These are phyloP conservation scores for Aspergillus persii DNA, from an alignment of 2,329 filamentous ascomycete species.

Conservation along the genomic window DNA sequence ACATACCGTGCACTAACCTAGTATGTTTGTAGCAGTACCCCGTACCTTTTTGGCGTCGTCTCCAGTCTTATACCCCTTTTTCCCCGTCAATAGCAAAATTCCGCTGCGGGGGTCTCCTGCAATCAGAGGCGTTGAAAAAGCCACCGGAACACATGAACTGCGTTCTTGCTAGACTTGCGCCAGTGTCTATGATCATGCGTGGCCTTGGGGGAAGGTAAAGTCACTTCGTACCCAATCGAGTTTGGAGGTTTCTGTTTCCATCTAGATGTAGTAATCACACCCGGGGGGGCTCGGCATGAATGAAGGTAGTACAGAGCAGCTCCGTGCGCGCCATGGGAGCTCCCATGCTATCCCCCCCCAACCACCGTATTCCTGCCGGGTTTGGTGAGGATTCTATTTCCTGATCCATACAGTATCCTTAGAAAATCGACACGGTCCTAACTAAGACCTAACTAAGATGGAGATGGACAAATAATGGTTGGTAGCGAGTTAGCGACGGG, in stretches of 20 bases:
- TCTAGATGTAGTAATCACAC: too few relatives aligned
- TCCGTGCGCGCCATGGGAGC: background rate
- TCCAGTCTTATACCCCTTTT: too few relatives aligned
- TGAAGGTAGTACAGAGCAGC: background rate
- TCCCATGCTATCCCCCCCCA: too few relatives aligned
- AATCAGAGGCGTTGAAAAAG: background rate
- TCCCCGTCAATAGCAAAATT: too few relatives aligned
- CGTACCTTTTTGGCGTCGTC: too few relatives aligned
- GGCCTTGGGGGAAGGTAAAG: background rate
- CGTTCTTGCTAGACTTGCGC: background rate
- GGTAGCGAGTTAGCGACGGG: too few relatives aligned
- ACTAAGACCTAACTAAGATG: too few relatives aligned
- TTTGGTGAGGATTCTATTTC: background rate
- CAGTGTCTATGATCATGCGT: background rate
- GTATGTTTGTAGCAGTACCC: too few relatives aligned
- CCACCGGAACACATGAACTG: background rate
- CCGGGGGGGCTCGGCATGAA: background rate
- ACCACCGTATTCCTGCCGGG: background rate
- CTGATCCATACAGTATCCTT: background rate
- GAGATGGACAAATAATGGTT: background rate
- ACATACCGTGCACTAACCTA: too few relatives aligned
- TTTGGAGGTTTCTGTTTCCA: too few relatives aligned
- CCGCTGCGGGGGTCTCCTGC: background rate
- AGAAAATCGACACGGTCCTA: too few relatives aligned
- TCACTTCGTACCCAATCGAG: too few relatives aligned